phyloP scores from a whole-genome alignment of 208 protist species.

The Naegleria fowleri region DNA sequence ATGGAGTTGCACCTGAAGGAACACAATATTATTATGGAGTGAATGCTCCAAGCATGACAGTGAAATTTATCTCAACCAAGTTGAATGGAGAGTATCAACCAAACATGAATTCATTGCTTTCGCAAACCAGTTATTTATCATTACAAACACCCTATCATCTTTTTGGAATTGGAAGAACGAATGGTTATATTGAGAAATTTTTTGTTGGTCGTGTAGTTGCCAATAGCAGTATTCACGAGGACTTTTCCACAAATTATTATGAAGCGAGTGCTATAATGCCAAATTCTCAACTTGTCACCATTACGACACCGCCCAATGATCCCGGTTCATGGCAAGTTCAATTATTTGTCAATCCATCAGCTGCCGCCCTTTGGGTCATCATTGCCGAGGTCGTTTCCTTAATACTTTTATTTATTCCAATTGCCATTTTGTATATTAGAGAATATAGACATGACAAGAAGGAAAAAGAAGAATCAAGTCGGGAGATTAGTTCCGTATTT shows the following conservation, averaged over 20 bases:
- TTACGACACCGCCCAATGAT: neutral
- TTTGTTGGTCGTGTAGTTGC: neutral
- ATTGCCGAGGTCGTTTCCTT: neutral
- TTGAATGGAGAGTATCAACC: neutral
- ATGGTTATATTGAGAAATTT: conserved; percentile 16
- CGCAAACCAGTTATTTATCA: neutral
- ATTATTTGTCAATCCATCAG: neutral
- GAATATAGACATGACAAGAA: neutral
- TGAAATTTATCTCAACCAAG: neutral
- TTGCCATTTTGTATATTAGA: neutral
- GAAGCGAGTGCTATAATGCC: neutral
- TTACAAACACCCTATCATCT: neutral
- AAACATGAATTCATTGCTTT: neutral
- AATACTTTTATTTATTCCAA: neutral
- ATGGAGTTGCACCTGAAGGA: neutral
- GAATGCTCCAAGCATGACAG: neutral
- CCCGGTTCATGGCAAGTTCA: neutral
- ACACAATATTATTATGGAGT: neutral
- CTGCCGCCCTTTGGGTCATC: neutral
- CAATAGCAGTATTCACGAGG: neutral
- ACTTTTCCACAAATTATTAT: neutral
- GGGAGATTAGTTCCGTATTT: neutral
- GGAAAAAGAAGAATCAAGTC: neutral
- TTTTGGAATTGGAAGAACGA: conserved; percentile 6
- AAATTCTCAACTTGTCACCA: neutral